These are phyloP conservation scores for Calonectria leucothoes DNA, from an alignment of 2,329 filamentous ascomycete genomes.

Conservation along the genomic window DNA sequence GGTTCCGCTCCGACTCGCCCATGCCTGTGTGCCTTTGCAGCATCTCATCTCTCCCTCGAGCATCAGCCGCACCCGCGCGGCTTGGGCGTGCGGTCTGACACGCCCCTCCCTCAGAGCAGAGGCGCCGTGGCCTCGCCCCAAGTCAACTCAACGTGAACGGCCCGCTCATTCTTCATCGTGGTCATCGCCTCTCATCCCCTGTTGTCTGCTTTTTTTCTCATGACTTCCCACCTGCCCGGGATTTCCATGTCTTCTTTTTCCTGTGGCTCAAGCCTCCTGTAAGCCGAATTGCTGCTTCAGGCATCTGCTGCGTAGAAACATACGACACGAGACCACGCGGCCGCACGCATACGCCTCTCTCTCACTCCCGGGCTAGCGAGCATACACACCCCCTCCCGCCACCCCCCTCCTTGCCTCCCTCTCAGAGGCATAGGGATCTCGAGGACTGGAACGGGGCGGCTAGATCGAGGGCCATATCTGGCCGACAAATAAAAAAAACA, in stretches of 20 bases:
- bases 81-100: constrained; percentile 2
- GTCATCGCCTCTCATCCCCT: neutral
- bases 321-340: constrained; percentile 6
- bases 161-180: constrained; percentile 13
- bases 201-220: neutral
- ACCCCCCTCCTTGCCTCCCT: neutral
- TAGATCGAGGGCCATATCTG: neutral
- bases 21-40: neutral
- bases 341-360: neutral
- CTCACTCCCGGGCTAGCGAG: neutral
- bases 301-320: neutral
- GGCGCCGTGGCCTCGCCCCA: neutral
- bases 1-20: neutral
- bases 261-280: constrained; percentile 11
- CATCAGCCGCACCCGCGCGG: neutral
- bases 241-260: neutral
- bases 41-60: neutral
- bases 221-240: neutral
- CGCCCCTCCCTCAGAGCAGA: neutral
- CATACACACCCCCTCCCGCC: neutral
- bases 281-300: neutral
- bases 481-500: neutral
- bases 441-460: neutral
- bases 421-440: neutral
- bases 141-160: neutral